These are phyloP conservation scores for Nematodospora anomalae DNA, from an alignment of 1,139 yeast genomes.

Conservation along the genomic window DNA sequence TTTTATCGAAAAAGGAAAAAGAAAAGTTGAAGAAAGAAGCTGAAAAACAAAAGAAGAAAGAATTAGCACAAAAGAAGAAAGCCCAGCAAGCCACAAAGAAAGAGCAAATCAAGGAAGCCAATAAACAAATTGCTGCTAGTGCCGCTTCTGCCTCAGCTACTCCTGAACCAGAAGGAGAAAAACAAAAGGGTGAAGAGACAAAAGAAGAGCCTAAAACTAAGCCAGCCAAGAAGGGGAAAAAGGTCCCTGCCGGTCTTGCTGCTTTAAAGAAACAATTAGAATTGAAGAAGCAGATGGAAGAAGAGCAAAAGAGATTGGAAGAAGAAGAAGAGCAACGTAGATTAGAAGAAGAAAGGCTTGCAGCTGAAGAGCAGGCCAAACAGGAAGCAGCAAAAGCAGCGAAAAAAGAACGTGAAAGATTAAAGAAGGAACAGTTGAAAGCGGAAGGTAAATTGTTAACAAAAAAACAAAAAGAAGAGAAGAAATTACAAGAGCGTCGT, in stretches of 20 bases:
- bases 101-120: conserved; percentile 63
- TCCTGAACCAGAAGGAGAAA: conserved; percentile 37
- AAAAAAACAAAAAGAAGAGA: conserved; percentile 93
- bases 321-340: conserved; percentile 68
- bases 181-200: conserved; percentile 15
- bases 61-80: conserved; percentile 84
- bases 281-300: conserved; percentile 79
- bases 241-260: conserved; percentile 77
- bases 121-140: conserved; percentile 56
- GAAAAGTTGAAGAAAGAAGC: conserved; percentile 97
- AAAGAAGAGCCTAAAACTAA: conserved; percentile 24
- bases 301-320: conserved; percentile 60
- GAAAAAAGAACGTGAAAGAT: conserved; percentile 81
- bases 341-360: conserved; percentile 61
- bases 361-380: conserved; percentile 62
- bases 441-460: conserved; percentile 91
- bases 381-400: conserved; percentile 71
- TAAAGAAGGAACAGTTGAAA: conserved; percentile 74
- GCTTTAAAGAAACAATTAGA: conserved; percentile 84
- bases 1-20: conserved; percentile 94
- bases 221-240: conserved; percentile 57
- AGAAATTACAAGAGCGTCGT: conserved; percentile 82
- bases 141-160: conserved; percentile 40
- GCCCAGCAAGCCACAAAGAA: conserved; percentile 59
- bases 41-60: conserved; percentile 93